A percentile compares a stretch with the other conserved stretches of the same genome.
phyloP scores from a whole-genome alignment of 2,329 filamentous ascomycete genomes.

The Lizonia empirigonia region DNA sequence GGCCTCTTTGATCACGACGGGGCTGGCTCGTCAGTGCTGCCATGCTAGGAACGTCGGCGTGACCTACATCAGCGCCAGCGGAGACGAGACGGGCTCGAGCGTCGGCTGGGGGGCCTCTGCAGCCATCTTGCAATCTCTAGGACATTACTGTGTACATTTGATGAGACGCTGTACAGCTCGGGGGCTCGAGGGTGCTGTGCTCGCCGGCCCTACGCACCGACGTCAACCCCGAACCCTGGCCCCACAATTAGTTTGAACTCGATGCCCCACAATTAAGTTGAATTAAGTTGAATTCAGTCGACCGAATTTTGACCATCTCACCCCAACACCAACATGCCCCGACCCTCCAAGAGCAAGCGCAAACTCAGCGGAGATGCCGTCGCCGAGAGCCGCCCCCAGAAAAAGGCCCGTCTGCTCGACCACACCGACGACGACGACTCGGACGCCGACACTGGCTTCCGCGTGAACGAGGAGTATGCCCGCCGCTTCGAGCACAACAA shows the following conservation, averaged over 20 bases:
- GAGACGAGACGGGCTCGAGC: conserved; percentile 49
- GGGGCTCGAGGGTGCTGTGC: too few relatives aligned
- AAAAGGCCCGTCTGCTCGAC: conserved; percentile 47
- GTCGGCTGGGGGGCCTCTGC: conserved; percentile 34
- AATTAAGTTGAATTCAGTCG: too few relatives aligned
- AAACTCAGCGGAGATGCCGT: conserved; percentile 25
- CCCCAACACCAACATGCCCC: conserved; percentile 28
- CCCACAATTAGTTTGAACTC: too few relatives aligned
- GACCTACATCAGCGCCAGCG: conserved; percentile 51
- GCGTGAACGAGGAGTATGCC: conserved; percentile 90
- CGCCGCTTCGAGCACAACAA: conserved; percentile 95
- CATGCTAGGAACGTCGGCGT: not conserved
- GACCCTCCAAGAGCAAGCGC: conserved; percentile 36
- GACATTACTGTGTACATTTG: too few relatives aligned
- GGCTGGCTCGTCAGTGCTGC: conserved; percentile 53
- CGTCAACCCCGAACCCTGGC: conserved; percentile 22
- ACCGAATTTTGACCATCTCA: conserved; percentile 33
- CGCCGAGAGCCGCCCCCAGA: conserved; percentile 36
- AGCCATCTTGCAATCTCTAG: too few relatives aligned
- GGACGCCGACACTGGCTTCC: conserved; percentile 56
- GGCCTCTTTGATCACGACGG: conserved; percentile 90
- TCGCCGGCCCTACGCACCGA: too few relatives aligned
- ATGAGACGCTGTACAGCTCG: conserved; percentile 15
- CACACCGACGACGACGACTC: conserved; percentile 41
- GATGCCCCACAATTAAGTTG: too few relatives aligned